Base-by-base conservation (phyloP, 176 grass and related monocot genomes). In the Zea luxurians region DNA sequence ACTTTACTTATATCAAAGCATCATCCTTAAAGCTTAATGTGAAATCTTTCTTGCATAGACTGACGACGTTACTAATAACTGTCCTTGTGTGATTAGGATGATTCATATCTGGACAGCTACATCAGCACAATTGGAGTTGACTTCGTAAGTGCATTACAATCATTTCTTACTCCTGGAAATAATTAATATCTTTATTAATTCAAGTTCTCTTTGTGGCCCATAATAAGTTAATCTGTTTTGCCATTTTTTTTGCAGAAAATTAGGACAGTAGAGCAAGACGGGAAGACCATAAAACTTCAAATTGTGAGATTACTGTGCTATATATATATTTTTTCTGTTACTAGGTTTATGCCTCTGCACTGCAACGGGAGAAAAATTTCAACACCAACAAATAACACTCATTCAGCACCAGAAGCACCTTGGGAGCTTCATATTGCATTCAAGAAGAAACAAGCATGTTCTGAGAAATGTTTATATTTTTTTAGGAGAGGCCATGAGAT, bases 71-170 rank as follows among this genome's bases (percentile, higher is more conserved):
- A 9, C 17, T 58, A 7, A 27, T 61, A 27, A 18, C 2, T 20
- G 2, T 27, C 17, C 8, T 61, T 34, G 1, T 34, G 20, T 12
- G 20, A 10, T 11, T 77, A 94, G 92, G 92, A 94, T 77, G 92
- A 94, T 61, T 94, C 92, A 1, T 94, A 94, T 68, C 73, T 91
- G 83, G 92, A 94, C 77, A 94, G 89, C 67, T 94, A 94, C 77
- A 94, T 94, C 74, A 94, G 92, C 73, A 94, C 92, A 62, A 94
- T 94, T 60, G 92, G 92, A 65, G 86, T 92, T 73, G 86, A 92
- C 55, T 92, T 93, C 4, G 84, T 86, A 59, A 75, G 84, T 49
- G 77, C 37, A 71, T 68, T 60, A 41, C 7, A 61, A 63, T 70
- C 7, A 10, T 18, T 45, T 76, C n/a, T 58, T 21, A 3, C 9